These are phyloP conservation scores for Fusarium sp. DNA, from an alignment of 2,329 filamentous ascomycete genomes.

Conservation along the genomic window DNA sequence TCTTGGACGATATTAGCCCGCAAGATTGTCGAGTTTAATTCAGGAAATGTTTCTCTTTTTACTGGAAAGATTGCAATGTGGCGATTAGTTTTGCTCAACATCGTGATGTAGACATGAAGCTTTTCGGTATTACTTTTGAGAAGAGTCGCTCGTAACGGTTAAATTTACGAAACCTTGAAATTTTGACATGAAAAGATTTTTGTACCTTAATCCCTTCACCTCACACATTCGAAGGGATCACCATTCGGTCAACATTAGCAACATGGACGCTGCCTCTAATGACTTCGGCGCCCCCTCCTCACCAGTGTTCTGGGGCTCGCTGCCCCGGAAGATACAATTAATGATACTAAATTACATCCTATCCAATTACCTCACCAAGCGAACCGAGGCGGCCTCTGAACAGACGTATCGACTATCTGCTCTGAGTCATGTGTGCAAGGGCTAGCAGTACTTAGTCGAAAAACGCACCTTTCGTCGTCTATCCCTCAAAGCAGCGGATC, in stretches of 20 bases:
- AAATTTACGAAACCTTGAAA: neutral
- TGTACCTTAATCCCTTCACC: neutral
- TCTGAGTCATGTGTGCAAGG: neutral
- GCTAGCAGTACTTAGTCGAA: constrained; percentile 16
- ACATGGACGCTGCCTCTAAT: neutral
- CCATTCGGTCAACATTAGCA: neutral
- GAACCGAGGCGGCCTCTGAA: neutral
- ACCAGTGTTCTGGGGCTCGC: neutral
- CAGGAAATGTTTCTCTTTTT: neutral
- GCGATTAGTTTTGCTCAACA: neutral
- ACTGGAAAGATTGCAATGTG: neutral
- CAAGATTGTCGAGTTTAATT: neutral
- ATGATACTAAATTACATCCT: neutral
- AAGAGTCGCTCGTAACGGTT: neutral
- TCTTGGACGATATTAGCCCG: neutral
- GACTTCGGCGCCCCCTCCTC: neutral
- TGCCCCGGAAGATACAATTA: neutral
- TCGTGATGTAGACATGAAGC: neutral
- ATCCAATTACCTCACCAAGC: neutral
- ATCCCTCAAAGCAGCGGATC: neutral
- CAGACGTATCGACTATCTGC: neutral
- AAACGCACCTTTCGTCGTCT: constrained; percentile 13
- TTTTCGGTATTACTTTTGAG: neutral
- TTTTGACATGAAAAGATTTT: no score
- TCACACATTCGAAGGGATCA: neutral